A percentile compares a stretch with the other conserved stretches of the same genome.
phyloP scores from a whole-genome alignment of 805 yeast species.

The Brettanomyces nanus region DNA sequence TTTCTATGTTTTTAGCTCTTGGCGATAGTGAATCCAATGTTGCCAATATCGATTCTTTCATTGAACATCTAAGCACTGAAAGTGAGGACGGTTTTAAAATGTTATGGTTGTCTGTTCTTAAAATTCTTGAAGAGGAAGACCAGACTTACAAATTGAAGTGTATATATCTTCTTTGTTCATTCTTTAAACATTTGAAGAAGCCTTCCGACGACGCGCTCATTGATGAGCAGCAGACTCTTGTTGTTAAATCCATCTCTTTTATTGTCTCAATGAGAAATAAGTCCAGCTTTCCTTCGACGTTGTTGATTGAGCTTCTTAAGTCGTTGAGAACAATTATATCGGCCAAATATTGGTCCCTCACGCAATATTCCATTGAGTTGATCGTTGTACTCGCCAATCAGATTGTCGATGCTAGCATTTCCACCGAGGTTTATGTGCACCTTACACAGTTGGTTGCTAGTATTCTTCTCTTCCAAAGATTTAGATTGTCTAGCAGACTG shows the following conservation, averaged over 20 bases:
- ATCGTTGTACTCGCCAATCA: constrained; percentile 18
- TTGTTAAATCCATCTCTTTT: background rate
- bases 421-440: constrained; percentile 21
- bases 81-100: background rate
- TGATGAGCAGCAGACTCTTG: background rate
- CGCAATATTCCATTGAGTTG: constrained; percentile 60
- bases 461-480: constrained; percentile 59
- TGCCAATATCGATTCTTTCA: background rate
- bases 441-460: constrained; percentile 48
- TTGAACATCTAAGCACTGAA: background rate
- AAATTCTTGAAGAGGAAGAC: background rate
- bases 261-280: background rate
- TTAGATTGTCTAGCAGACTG: constrained; percentile 61
- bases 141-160: background rate
- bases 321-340: constrained; percentile 35
- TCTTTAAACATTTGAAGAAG: background rate
- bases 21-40: background rate
- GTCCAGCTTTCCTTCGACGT: constrained; percentile 2
- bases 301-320: constrained; percentile 14
- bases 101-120: background rate
- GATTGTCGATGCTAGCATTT: constrained; percentile 7
- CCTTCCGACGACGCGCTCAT: background rate
- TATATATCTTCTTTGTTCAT: background rate
- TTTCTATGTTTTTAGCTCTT: constrained; percentile 19
- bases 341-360: constrained; percentile 47